Conservation (phyloP, 176 grass and related monocot genomes). For the Carex parvula region DNA sequence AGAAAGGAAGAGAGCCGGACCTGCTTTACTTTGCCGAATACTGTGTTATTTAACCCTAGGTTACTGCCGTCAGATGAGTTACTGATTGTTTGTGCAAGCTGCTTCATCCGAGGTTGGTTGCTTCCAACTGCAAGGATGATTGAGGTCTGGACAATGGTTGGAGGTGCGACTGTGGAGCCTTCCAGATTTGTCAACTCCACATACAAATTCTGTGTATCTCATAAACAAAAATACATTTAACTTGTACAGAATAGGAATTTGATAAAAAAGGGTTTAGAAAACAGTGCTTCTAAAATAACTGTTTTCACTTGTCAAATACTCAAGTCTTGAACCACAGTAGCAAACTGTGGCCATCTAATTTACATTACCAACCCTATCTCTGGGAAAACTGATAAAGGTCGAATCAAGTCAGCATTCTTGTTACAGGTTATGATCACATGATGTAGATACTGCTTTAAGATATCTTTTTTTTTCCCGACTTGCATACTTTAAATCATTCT, state of each 20-base stretch:
- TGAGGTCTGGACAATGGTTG: conserved; percentile 56
- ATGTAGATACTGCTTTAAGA: conserved; percentile 1
- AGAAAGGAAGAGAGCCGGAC: conserved; percentile 70
- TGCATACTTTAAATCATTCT: not conserved
- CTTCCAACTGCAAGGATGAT: conserved; percentile 63
- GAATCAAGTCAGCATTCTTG: not conserved
- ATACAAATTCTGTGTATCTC: conserved; percentile 67
- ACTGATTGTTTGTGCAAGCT: conserved; percentile 57
- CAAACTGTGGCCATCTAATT: not conserved
- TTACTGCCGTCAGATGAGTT: conserved; percentile 60
- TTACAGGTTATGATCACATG: not conserved
- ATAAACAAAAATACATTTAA: conserved; percentile 13
- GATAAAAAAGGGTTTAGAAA: not conserved
- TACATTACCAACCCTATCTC: not conserved
- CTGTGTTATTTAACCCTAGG: conserved; percentile 70
- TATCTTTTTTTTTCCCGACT: not conserved
- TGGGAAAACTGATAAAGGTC: not conserved
- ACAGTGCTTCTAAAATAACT: not conserved
- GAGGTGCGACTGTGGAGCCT: conserved; percentile 50
- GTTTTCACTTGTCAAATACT: not conserved
- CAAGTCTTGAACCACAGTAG: not conserved
- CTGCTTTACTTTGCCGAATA: conserved; percentile 84
- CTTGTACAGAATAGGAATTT: conserved; percentile 6
- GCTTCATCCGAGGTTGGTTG: conserved; percentile 55
- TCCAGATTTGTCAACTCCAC: conserved; percentile 65